Conservation (phyloP, 2,329 filamentous ascomycete species). For the Parafenestella ontariensis region DNA sequence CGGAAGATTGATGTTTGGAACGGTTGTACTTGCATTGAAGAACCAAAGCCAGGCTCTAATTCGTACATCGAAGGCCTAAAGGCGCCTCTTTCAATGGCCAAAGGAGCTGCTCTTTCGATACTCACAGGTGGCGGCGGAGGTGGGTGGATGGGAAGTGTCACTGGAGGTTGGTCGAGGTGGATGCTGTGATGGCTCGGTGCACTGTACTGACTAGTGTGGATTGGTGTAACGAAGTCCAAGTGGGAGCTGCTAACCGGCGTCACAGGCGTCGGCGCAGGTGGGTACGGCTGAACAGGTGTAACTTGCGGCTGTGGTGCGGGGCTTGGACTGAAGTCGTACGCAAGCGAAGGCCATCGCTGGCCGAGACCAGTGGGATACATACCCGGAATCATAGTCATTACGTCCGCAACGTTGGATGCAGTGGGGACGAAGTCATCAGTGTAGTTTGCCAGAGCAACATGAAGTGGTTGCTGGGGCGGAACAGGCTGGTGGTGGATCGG, state of each 20-base stretch:
- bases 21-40: constrained; percentile 48
- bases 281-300: constrained; percentile 42
- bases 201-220: constrained; percentile 36
- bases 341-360: constrained; percentile 42
- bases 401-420: constrained; percentile 39
- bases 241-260: constrained; percentile 37
- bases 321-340: constrained; percentile 45
- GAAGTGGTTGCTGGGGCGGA: constrained; percentile 38
- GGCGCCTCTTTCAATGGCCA: constrained; percentile 44
- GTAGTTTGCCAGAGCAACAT: constrained; percentile 47
- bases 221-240: constrained; percentile 44
- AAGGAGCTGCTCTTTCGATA: constrained; percentile 38
- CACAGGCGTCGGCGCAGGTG: constrained; percentile 36
- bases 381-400: constrained; percentile 54
- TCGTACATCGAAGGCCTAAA: constrained; percentile 57
- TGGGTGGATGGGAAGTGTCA: constrained; percentile 43
- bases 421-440: constrained; percentile 52
- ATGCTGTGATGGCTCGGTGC: constrained; percentile 36
- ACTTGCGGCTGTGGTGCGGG: constrained; percentile 43
- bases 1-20: constrained; percentile 60
- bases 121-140: constrained; percentile 33
- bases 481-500: constrained; percentile 35
- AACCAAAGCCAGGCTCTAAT: constrained; percentile 51
- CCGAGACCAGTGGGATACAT: constrained; percentile 51
- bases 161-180: constrained; percentile 42